Evolutionary conservation across 306 rosid species (phyloP).

Genomic region (Mucuna pruriens): DNA sequence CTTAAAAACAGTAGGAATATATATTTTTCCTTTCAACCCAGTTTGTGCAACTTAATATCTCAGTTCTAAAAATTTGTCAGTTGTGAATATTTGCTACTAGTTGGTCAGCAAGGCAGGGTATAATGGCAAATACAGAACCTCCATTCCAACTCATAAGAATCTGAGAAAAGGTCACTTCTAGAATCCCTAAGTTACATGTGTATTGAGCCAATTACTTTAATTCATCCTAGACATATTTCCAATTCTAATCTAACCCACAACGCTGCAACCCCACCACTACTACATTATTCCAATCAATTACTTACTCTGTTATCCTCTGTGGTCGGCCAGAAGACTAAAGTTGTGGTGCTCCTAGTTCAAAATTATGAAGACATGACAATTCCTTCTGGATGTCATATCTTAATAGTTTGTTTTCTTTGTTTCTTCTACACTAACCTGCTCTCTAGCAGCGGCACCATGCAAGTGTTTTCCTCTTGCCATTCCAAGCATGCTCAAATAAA

Average conservation of each 20-base stretch:
- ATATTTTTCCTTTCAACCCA: background rate
- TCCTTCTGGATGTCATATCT: slow-evolving; percentile 23
- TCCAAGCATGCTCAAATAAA: slow-evolving; percentile 42
- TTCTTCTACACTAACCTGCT: background rate
- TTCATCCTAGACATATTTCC: background rate
- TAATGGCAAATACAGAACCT: slow-evolving; percentile 20
- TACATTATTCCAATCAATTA: slow-evolving; percentile 12
- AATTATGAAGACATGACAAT: slow-evolving; percentile 31
- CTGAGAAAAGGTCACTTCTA: slow-evolving; percentile 11
- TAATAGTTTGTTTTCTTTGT: slow-evolving; percentile 6
- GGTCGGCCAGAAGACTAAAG: slow-evolving; percentile 44
- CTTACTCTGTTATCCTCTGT: slow-evolving; percentile 22
- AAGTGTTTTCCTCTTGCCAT: slow-evolving; percentile 34
- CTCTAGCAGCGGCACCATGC: background rate
- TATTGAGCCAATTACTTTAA: slow-evolving; percentile 8
- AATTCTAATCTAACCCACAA: slow-evolving; percentile 15
- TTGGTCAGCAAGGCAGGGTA: background rate
- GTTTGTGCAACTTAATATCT: background rate
- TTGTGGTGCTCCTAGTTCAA: slow-evolving; percentile 35
- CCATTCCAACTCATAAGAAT: background rate
- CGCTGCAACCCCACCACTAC: slow-evolving; percentile 32
- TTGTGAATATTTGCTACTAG: background rate
- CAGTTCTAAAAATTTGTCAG: background rate
- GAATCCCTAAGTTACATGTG: background rate
- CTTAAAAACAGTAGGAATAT: background rate